A percentile compares a stretch with the other conserved stretches of the same genome.
phyloP scores from a whole-genome alignment of 257 asterid species.

The Petunia secreta region DNA sequence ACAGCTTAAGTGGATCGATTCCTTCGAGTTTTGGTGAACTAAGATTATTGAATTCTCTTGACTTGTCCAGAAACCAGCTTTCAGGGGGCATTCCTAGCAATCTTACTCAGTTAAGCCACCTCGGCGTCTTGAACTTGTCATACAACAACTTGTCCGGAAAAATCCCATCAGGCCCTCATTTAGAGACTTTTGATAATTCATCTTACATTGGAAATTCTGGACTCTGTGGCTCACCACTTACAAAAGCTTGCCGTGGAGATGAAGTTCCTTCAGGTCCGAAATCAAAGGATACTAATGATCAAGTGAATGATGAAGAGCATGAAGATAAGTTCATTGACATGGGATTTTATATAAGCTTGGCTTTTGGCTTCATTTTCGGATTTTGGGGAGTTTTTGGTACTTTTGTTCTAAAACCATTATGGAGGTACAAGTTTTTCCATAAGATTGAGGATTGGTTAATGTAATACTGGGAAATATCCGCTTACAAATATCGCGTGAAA shows the following conservation, averaged over 20 bases:
- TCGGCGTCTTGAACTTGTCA: conserved; percentile 30
- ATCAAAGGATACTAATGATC: no score
- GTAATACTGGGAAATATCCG: no score
- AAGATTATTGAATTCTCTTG: conserved; percentile 21
- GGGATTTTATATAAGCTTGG: background rate
- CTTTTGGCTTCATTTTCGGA: background rate
- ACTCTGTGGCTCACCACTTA: conserved; percentile 16
- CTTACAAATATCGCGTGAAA: no score
- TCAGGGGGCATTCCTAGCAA: conserved; percentile 30
- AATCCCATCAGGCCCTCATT: conserved; percentile 20
- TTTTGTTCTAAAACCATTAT: no score
- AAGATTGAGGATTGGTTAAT: no score
- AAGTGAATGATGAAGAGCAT: background rate
- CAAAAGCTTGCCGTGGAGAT: background rate
- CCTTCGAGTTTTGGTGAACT: conserved; percentile 5
- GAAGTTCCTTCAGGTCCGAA: background rate
- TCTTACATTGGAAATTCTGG: background rate
- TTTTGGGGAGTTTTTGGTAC: background rate
- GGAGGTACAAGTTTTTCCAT: background rate
- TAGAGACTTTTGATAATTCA: conserved; percentile 12
- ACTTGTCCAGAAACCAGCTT: conserved; percentile 30
- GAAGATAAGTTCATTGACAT: background rate
- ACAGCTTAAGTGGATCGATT: conserved; percentile 26
- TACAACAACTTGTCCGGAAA: background rate
- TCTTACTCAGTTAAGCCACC: background rate